A percentile compares a stretch with the other conserved stretches of the same genome.
Evolutionary conservation across 192 early-diverging fungal species (phyloP).

Genomic region (Gamsiella multidivaricata): DNA sequence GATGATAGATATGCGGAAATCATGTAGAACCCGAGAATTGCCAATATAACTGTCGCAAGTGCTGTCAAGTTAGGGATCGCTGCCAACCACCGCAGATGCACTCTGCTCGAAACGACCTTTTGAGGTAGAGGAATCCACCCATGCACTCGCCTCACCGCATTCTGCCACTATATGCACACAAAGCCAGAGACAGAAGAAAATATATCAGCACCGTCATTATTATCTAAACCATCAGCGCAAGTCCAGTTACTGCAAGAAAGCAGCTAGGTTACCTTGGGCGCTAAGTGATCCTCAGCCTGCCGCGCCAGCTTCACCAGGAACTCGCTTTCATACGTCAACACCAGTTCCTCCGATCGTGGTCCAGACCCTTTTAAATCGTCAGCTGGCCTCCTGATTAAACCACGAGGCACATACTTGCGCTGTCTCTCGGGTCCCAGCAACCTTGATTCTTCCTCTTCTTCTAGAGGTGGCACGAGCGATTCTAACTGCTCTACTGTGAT

Average conservation of each 20-base stretch:
- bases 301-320: constrained; percentile 29
- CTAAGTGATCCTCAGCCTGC: constrained; percentile 17
- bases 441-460: constrained; percentile 12
- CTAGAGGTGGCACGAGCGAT: constrained; percentile 30
- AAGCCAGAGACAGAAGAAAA: neutral
- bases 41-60: constrained; percentile 16
- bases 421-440: constrained; percentile 21
- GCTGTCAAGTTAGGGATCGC: constrained; percentile 30
- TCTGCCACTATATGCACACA: constrained; percentile 22
- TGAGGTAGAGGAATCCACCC: constrained; percentile 18
- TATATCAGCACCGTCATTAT: neutral
- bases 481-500: constrained; percentile 38
- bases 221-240: neutral
- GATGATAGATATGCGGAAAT: neutral
- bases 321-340: constrained; percentile 43
- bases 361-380: constrained; percentile 20
- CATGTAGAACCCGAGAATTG: constrained; percentile 6
- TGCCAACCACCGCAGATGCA: constrained; percentile 37
- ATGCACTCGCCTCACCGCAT: neutral
- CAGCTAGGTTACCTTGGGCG: constrained; percentile 22
- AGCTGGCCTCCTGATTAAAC: constrained; percentile 21
- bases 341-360: constrained; percentile 15
- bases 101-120: constrained; percentile 13
- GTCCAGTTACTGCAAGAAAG: neutral
- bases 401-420: constrained; percentile 28